Base-by-base conservation (phyloP, 768 basidiomycete species). In the Obba rivulosa region DNA sequence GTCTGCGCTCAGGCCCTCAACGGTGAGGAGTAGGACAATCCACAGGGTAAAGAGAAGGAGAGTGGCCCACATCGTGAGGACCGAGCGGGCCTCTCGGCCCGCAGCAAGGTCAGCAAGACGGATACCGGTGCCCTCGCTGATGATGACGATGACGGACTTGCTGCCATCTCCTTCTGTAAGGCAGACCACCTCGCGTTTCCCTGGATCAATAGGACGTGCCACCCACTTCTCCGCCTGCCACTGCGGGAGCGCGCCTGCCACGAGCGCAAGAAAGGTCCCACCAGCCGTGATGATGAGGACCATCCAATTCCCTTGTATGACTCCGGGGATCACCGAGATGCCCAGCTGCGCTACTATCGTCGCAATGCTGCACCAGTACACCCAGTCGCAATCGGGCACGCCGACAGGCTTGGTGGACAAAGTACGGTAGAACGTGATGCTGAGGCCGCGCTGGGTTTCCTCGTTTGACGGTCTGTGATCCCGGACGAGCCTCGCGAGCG, bases 151-250 rank as follows among this genome's bases (percentile, higher is more conserved):
- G 14, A 59, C 62, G 52, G 54, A 51, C 18, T 56, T 54, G 46
- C 54, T 55, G 11, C 65, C 63, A 50, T 66, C 66, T 17, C 66
- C 66, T 18, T 55, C 47, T 17, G 65, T 65, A 28, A 68, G 47
- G 28, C 54, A 52, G 5, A 65, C 55, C 14, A 60, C 62, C 48
- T 60, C 59, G 21, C 59, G 56, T 22, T 54, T 41, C 22, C 16
- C 20, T 5, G 35, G 41, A 24, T 44, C 40, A 13, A 55, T 45
- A 21, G 35, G 23, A 25, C 64, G 57, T 16, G 54, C 56, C 1
- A 56, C 58, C 62, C 63, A 68, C 49, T 63, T 64, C 49, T 66
- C 66, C 3, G 48, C 47, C 20, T 49, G 52, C 65, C 63, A 68
- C 39, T 66, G 65, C 5, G 64, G 65, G 2, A 66, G 53, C 8